phyloP scores from a whole-genome alignment of 2,329 filamentous ascomycete species.

The Paracoccidioides brasiliensis region DNA sequence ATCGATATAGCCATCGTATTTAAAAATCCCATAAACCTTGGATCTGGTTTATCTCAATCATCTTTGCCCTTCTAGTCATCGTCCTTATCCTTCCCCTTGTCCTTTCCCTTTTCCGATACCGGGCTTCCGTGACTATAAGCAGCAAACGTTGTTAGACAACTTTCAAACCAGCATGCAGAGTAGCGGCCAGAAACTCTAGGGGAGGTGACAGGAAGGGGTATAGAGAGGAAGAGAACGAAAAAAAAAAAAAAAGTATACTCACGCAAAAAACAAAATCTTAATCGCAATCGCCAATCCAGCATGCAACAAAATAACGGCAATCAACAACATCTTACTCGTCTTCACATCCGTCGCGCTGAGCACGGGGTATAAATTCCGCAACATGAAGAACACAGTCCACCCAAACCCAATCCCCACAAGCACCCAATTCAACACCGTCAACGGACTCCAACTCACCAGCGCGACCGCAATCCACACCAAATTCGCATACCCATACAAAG shows the following conservation, averaged over 20 bases:
- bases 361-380: constrained; percentile 81
- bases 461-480: constrained; percentile 95
- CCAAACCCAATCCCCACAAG: constrained; percentile 82
- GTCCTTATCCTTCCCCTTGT: constrained; percentile 22
- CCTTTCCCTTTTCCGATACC: constrained; percentile 34
- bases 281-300: constrained; percentile 85
- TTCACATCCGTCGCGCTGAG: constrained; percentile 85
- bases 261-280: constrained; percentile 91
- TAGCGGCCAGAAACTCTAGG: background rate
- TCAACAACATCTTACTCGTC: constrained; percentile 73
- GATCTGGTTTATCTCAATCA: constrained; percentile 21
- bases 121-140: constrained; percentile 48
- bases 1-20: background rate
- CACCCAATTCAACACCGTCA: constrained; percentile 80
- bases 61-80: constrained; percentile 18
- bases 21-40: constrained; percentile 16
- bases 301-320: constrained; percentile 74
- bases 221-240: background rate
- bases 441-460: constrained; percentile 75
- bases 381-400: constrained; percentile 66
- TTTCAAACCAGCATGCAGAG: too few species aligned
- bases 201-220: too few species aligned
- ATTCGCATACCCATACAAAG: constrained; percentile 91
- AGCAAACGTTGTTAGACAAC: constrained; percentile 12
- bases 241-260: constrained; percentile 18